phyloP scores from a whole-genome alignment of 768 basidiomycete species.

The Boletus vinaceobasis region DNA sequence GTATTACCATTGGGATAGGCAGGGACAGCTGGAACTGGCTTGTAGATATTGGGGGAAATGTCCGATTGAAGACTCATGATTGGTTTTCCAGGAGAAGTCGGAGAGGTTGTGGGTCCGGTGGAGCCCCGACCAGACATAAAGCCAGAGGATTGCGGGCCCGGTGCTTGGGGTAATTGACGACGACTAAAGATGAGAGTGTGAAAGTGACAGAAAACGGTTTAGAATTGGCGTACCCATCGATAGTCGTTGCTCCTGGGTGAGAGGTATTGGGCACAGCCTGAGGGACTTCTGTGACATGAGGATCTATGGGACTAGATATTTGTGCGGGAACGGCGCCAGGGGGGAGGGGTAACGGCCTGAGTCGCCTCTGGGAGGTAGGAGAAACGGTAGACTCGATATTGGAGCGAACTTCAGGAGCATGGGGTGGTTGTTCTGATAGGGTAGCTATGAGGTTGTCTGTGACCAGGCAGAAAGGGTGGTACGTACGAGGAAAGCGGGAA shows the following conservation, averaged over 20 bases:
- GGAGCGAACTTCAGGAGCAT: conserved; percentile 17
- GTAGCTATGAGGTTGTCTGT: neutral
- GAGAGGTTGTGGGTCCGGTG: conserved; percentile 19
- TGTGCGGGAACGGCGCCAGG: conserved; percentile 19
- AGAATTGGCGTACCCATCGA: conserved; percentile 21
- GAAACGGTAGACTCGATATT: conserved; percentile 26
- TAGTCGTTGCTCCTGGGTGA: conserved; percentile 23
- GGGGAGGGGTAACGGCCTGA: conserved; percentile 27
- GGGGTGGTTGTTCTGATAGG: conserved; percentile 13
- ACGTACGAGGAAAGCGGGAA: conserved; percentile 26
- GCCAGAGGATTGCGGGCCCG: conserved; percentile 14
- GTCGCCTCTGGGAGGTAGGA: conserved; percentile 29
- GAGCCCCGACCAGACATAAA: conserved; percentile 19
- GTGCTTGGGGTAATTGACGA: conserved; percentile 29
- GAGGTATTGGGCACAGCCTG: conserved; percentile 13
- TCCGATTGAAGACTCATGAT: conserved; percentile 16
- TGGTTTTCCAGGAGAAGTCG: conserved; percentile 16
- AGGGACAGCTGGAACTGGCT: conserved; percentile 31
- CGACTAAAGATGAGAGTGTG: conserved; percentile 16
- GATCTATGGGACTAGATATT: conserved; percentile 15
- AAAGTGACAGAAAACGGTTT: neutral
- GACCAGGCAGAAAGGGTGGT: neutral
- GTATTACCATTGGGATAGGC: conserved; percentile 8
- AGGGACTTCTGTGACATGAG: conserved; percentile 12
- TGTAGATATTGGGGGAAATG: conserved; percentile 22